Evolutionary conservation across 352 stramenopile genomes (phyloP).

Genomic region (Phytophthora niederhauseri): DNA sequence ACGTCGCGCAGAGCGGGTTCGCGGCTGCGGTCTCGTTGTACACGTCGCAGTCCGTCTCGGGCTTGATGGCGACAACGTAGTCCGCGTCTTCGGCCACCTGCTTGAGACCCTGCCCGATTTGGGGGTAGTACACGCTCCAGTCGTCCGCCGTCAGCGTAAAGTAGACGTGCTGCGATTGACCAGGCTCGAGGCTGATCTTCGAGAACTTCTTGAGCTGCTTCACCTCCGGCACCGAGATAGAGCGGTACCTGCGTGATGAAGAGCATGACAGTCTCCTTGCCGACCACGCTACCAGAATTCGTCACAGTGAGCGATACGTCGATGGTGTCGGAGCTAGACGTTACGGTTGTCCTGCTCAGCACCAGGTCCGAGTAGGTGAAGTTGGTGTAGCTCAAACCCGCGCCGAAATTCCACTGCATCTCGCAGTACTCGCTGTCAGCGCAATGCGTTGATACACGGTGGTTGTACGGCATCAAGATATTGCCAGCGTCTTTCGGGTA

Average conservation of each 20-base stretch:
- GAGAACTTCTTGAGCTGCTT: constrained; percentile 83
- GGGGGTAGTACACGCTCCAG: constrained; percentile 49
- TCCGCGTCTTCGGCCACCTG: not conserved
- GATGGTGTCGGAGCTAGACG: not conserved
- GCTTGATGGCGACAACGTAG: not conserved
- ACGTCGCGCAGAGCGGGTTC: not conserved
- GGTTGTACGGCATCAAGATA: constrained; percentile 59
- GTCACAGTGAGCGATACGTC: constrained; percentile 1
- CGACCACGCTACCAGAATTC: constrained; percentile 56
- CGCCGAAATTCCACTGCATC: not conserved
- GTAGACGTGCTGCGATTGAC: constrained; percentile 11
- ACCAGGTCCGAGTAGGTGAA: not conserved
- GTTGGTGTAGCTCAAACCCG: not conserved
- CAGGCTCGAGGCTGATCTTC: constrained; percentile 36
- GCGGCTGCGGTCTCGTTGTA: not conserved
- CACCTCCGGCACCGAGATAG: constrained; percentile 67
- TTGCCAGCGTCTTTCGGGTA: not conserved
- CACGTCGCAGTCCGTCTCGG: not conserved
- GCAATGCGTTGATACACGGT: constrained; percentile 32
- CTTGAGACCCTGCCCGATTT: not conserved
- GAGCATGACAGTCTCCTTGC: constrained; percentile 78
- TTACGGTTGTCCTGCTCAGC: not conserved
- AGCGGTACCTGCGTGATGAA: constrained; percentile 69
- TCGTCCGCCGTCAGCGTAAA: constrained; percentile 46
- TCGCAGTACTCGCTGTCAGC: not conserved